phyloP scores from a whole-genome alignment of 2,329 filamentous ascomycete species.

The Huntiella omanensis region DNA sequence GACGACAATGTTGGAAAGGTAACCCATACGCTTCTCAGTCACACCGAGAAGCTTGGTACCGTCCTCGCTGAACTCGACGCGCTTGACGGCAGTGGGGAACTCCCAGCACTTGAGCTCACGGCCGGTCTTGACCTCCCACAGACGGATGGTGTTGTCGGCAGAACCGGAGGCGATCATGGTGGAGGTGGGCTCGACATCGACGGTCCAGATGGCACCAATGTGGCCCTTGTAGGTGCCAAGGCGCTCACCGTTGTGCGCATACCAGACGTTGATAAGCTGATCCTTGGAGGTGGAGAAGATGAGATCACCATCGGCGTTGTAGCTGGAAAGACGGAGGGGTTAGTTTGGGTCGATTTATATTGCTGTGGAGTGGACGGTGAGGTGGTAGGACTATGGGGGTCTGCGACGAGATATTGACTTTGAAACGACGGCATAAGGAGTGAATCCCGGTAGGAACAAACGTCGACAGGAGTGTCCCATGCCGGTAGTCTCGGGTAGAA shows the following conservation, averaged over 20 bases:
- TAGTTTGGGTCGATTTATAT: not conserved
- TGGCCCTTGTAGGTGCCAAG: conserved; percentile 93
- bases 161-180: conserved; percentile 86
- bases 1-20: conserved; percentile 83
- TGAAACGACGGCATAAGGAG: not conserved
- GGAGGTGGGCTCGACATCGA: conserved; percentile 85
- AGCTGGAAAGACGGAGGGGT: conserved; percentile 29
- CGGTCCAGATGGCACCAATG: conserved; percentile 95
- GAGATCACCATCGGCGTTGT: conserved; percentile 87
- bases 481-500: too few species aligned
- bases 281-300: conserved; percentile 94
- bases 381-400: too few species aligned
- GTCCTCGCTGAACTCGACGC: conserved; percentile 93
- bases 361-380: too few species aligned
- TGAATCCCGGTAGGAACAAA: not conserved
- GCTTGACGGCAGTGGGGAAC: conserved; percentile 90
- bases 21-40: conserved; percentile 97
- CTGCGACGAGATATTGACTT: too few species aligned
- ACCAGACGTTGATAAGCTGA: conserved; percentile 94
- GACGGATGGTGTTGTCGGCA: conserved; percentile 92
- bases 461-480: too few species aligned
- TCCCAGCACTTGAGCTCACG: conserved; percentile 95
- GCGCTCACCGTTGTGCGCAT: conserved; percentile 91
- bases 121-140: conserved; percentile 91
- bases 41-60: conserved; percentile 79